Conservation (phyloP, 495 filamentous ascomycete genomes). For the Aspergillus incahuasiensis region DNA sequence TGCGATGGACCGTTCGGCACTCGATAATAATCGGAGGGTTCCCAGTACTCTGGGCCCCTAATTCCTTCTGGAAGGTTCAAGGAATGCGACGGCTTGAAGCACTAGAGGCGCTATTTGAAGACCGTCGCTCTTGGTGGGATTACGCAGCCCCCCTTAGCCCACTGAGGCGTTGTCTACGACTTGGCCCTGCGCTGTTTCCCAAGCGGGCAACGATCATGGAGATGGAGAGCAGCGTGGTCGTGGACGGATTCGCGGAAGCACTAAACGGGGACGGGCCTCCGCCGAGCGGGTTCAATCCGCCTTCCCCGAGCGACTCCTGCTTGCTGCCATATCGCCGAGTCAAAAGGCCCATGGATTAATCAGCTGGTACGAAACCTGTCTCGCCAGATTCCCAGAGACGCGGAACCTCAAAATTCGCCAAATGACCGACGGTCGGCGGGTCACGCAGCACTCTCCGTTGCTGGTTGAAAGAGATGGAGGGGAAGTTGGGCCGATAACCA, state of each 20-base stretch:
- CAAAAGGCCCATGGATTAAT: slow-evolving; percentile 11
- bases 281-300: slow-evolving; percentile 21
- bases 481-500: slow-evolving; percentile 1
- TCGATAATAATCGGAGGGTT: not conserved
- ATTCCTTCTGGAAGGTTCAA: slow-evolving; percentile 22
- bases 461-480: not conserved
- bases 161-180: not conserved
- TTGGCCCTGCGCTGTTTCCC: not conserved
- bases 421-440: not conserved
- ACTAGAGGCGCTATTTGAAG: not conserved
- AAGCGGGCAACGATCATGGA: slow-evolving; percentile 1
- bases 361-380: not conserved
- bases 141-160: not conserved
- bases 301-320: slow-evolving; percentile 19
- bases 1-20: not conserved
- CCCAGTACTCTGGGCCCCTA: slow-evolving; percentile 11
- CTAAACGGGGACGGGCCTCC: slow-evolving; percentile 19
- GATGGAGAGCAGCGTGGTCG: not conserved
- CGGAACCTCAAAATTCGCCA: not conserved
- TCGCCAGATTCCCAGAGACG: not conserved
- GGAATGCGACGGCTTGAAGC: slow-evolving; percentile 9
- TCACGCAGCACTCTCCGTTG: not conserved
- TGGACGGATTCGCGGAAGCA: not conserved
- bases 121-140: not conserved
- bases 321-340: not conserved